Base-by-base conservation (phyloP, 2,329 filamentous ascomycete genomes). In the Pseudogymnoascus sp. region DNA sequence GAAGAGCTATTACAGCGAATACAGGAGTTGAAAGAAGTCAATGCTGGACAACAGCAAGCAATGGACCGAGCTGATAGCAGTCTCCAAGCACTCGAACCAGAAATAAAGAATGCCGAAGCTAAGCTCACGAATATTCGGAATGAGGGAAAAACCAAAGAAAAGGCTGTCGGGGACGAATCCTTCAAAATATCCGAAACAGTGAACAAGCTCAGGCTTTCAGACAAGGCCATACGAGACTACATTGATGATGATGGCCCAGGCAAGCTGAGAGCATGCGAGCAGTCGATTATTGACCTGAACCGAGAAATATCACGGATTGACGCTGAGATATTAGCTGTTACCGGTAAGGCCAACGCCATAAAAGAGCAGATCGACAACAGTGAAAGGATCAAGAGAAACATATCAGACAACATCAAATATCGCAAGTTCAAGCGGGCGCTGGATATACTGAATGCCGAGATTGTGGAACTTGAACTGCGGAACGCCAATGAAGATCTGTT, bases 381-480 rank as follows among this genome's bases (percentile, higher is more conserved):
- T 64, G 89, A 93, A 67, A 86, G 87, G 64, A 93, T 87, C 63
- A 93, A 92, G 77, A 88, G 90, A 70, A 92, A 90, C 67, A 96
- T 99, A 69, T 81, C 81, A 21, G 92, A 97, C 73, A 99, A 99
- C 70, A 78, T 97, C 61, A 87, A 87, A 66, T 96, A 92, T 73
- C 89, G 95, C 64, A 88, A 88, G 72, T 88, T 90, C 66, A 80
- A 86, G 63, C 83, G 86, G 63, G 82, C 87, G 39, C 80, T 97
- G 1, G 82, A 90, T 45, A 79, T 78, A 3, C 82, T 97, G 5
- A 78, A 84, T 63, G 74, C 75, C 16, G 89, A 95, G 65, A 93
- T 99, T 67, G 75, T 78, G 42, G 83, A 90, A 65, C 81, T 99
- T 5, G 86, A 93, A 74, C 81, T 83, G 10, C 87, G 91, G 67